A percentile compares a stretch with the other conserved stretches of the same genome.
Conservation (phyloP, 192 early-diverging fungal genomes). For the Dissophora globulifera region DNA sequence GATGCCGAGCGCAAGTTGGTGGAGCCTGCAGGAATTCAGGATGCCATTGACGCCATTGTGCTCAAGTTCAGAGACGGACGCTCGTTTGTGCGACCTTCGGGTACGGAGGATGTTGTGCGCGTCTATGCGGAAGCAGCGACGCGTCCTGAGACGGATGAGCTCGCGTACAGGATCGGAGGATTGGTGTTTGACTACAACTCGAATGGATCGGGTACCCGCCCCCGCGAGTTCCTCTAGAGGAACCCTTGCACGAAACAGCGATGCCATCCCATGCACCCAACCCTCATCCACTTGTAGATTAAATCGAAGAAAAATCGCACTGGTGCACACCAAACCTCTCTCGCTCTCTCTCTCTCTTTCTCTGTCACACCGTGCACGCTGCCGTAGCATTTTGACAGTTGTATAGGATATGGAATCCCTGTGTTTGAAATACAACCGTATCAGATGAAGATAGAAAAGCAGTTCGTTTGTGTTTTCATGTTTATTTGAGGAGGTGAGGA, state of each 20-base stretch:
- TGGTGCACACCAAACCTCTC: not conserved
- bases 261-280: too few species aligned
- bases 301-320: constrained; percentile 1
- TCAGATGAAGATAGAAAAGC: too few species aligned
- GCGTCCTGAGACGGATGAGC: constrained; percentile 85
- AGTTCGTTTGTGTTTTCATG: too few species aligned
- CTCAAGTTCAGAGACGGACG: constrained; percentile 87
- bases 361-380: too few species aligned
- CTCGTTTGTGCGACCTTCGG: constrained; percentile 97
- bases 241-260: too few species aligned
- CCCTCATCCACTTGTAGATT: constrained; percentile 5
- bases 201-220: constrained; percentile 90
- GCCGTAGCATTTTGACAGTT: too few species aligned
- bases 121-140: constrained; percentile 99
- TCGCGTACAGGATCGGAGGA: constrained; percentile 88
- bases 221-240: constrained; percentile 61
- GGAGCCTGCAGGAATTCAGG: constrained; percentile 89
- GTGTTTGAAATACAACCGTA: too few species aligned
- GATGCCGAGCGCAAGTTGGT: constrained; percentile 95
- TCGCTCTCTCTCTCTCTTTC: too few species aligned
- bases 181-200: constrained; percentile 90
- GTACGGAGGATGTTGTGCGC: constrained; percentile 98
- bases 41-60: constrained; percentile 83
- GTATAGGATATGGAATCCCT: too few species aligned
- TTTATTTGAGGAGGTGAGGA: not conserved